These are phyloP conservation scores for Peniophora sp. DNA, from an alignment of 1,284 basidiomycete genomes.

Conservation along the genomic window DNA sequence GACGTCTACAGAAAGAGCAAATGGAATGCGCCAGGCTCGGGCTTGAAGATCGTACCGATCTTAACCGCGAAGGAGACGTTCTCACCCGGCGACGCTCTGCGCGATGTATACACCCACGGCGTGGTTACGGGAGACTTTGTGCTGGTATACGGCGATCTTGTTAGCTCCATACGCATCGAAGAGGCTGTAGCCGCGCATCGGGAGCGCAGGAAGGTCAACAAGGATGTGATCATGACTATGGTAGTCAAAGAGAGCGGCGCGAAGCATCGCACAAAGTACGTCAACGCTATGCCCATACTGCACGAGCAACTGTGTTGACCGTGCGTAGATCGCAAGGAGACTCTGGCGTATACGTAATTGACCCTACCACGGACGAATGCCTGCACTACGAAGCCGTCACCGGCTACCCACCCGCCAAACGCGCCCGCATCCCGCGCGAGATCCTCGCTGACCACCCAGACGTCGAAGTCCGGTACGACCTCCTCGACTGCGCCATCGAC, in stretches of 20 bases:
- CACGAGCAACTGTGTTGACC: constrained; percentile 3
- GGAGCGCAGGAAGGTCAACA: constrained; percentile 79
- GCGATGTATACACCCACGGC: constrained; percentile 91
- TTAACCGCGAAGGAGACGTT: constrained; percentile 83
- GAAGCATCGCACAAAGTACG: constrained; percentile 66
- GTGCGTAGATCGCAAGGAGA: constrained; percentile 55
- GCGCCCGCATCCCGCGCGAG: constrained; percentile 61
- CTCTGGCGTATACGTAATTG: constrained; percentile 66
- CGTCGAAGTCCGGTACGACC: constrained; percentile 78
- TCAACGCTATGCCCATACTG: constrained; percentile 14
- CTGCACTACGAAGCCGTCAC: constrained; percentile 71
- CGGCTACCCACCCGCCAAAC: constrained; percentile 53
- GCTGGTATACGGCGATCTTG: constrained; percentile 89
- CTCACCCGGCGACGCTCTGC: constrained; percentile 92
- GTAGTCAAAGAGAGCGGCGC: constrained; percentile 77
- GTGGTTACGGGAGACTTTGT: constrained; percentile 92
- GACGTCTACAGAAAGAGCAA: constrained; percentile 56
- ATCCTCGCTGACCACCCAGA: constrained; percentile 62
- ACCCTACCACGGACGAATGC: constrained; percentile 69
- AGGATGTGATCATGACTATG: constrained; percentile 95
- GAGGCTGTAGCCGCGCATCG: constrained; percentile 86
- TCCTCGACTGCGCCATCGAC: constrained; percentile 86
- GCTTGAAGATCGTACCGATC: constrained; percentile 83
- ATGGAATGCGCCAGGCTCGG: constrained; percentile 70
- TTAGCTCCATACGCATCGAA: constrained; percentile 89